phyloP scores from a whole-genome alignment of 2,329 filamentous ascomycete genomes.

The Fonsecaea erecta region DNA sequence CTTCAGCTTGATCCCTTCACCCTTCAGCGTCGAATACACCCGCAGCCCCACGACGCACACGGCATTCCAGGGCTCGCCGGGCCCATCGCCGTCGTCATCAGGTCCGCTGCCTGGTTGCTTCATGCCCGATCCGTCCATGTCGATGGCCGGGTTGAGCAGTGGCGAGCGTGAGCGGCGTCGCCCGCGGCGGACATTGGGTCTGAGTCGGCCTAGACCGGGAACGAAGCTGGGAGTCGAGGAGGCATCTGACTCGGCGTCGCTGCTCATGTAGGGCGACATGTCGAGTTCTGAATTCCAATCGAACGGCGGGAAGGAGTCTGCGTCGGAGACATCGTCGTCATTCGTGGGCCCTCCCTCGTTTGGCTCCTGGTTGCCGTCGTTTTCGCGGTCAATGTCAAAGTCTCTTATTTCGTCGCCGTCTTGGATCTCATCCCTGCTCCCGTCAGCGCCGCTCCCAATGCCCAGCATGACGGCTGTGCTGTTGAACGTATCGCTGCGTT shows the following conservation, averaged over 20 bases:
- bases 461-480: conserved; percentile 26
- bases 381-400: not conserved
- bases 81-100: conserved; percentile 33
- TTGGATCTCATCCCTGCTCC: not conserved
- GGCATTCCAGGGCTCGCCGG: conserved; percentile 61
- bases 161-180: conserved; percentile 14
- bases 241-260: conserved; percentile 6
- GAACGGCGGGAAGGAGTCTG: conserved; percentile 47
- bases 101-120: conserved; percentile 1
- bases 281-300: conserved; percentile 51
- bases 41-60: conserved; percentile 64
- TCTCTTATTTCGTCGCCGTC: not conserved
- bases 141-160: conserved; percentile 4
- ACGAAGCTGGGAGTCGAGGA: not conserved
- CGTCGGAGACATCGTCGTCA: conserved; percentile 39
- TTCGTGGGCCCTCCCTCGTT: conserved; percentile 4
- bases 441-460: conserved; percentile 6
- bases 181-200: conserved; percentile 18
- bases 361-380: not conserved
- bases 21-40: conserved; percentile 53
- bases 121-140: not conserved
- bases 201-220: not conserved
- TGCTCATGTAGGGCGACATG: conserved; percentile 43
- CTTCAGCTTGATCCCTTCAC: conserved; percentile 24
- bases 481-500: conserved; percentile 27